These are phyloP conservation scores for Fomitopsis palustris DNA, from an alignment of 1,284 basidiomycete species.

Conservation along the genomic window DNA sequence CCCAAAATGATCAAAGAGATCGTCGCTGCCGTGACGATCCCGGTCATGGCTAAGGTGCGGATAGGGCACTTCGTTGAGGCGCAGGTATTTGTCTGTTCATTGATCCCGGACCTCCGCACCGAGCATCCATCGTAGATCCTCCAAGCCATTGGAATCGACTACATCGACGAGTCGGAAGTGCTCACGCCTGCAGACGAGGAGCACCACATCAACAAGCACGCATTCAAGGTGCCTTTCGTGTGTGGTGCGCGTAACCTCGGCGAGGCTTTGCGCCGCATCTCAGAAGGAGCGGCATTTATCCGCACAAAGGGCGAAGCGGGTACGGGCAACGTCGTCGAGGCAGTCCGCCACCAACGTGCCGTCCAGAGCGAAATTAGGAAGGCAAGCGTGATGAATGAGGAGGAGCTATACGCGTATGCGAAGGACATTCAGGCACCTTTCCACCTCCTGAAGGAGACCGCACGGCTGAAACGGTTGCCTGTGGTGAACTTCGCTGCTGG, in stretches of 20 bases:
- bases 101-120: constrained; percentile 1
- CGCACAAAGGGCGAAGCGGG: constrained; percentile 98
- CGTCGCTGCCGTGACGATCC: constrained; percentile 88
- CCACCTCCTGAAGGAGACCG: constrained; percentile 96
- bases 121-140: constrained; percentile 63
- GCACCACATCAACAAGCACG: constrained; percentile 83
- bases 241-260: constrained; percentile 81
- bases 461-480: constrained; percentile 88
- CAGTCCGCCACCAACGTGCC: constrained; percentile 88
- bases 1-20: constrained; percentile 97
- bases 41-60: constrained; percentile 90
- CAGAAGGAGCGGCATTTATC: constrained; percentile 96
- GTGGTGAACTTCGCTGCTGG: constrained; percentile 97
- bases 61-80: constrained; percentile 98
- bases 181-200: constrained; percentile 94
- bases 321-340: constrained; percentile 97
- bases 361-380: constrained; percentile 85
- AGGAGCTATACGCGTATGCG: constrained; percentile 93
- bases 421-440: constrained; percentile 96
- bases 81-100: constrained; percentile 50
- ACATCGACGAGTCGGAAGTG: constrained; percentile 98
- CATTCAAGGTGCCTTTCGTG: constrained; percentile 86
- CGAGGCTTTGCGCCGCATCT: constrained; percentile 94
- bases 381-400: constrained; percentile 86
- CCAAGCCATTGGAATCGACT: constrained; percentile 94